Conservation (phyloP, 179 eudicot species). For the Silene coronaria region DNA sequence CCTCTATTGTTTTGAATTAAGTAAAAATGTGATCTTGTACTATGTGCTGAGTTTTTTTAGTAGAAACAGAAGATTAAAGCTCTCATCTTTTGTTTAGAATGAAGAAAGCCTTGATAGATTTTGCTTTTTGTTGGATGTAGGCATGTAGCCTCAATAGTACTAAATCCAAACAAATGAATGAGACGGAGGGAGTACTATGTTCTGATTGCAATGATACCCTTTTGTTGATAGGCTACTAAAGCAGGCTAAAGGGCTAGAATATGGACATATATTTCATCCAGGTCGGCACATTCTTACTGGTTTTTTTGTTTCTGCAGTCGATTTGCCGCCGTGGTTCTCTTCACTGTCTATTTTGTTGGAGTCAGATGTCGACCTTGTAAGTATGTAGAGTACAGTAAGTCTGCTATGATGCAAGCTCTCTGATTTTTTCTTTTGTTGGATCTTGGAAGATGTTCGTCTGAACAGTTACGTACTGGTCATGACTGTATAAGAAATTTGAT, state of each 20-base stretch:
- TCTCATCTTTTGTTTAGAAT: background rate
- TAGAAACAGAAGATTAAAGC: background rate
- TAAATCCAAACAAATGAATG: no score
- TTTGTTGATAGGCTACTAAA: background rate
- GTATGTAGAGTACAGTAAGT: slow-evolving; percentile 32
- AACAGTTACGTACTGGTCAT: background rate
- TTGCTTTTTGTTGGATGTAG: background rate
- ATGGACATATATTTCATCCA: background rate
- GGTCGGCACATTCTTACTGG: slow-evolving; percentile 10
- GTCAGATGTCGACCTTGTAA: slow-evolving; percentile 77
- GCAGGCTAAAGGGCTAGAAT: background rate
- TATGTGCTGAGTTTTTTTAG: background rate
- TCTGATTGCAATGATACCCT: background rate
- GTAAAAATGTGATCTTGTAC: background rate
- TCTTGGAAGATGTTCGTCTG: background rate
- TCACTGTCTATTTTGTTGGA: slow-evolving; percentile 62
- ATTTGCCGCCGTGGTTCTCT: slow-evolving; percentile 85
- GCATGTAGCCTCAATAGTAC: background rate
- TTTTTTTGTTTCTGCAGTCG: slow-evolving; percentile 57
- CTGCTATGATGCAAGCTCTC: slow-evolving; percentile 13
- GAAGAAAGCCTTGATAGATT: no score
- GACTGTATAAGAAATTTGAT: background rate
- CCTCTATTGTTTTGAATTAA: background rate
- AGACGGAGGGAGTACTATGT: no score
- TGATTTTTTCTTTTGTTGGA: slow-evolving; percentile 5